phyloP scores from a whole-genome alignment of 805 yeast species.

The Cyberlindnera euphorbiae region DNA sequence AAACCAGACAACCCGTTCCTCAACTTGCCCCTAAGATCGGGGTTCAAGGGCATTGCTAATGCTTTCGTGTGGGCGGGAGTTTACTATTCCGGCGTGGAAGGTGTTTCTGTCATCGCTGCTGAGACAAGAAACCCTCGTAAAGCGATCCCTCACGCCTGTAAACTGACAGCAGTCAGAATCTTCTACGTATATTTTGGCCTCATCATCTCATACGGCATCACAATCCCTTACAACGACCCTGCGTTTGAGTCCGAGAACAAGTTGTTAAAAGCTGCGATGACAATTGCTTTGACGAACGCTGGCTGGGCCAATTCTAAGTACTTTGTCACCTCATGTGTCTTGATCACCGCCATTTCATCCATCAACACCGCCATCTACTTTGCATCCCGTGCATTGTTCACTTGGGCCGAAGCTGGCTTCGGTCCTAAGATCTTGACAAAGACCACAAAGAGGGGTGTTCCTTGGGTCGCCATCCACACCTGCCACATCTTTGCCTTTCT shows the following conservation, averaged over 20 bases:
- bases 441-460: conserved; percentile 56
- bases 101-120: conserved; percentile 72
- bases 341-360: conserved; percentile 62
- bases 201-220: conserved; percentile 60
- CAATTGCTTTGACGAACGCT: conserved; percentile 62
- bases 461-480: conserved; percentile 52
- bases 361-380: conserved; percentile 65
- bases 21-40: conserved; percentile 34
- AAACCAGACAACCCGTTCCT: conserved; percentile 32
- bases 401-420: conserved; percentile 54
- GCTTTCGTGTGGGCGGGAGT: conserved; percentile 68
- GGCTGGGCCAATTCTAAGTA: conserved; percentile 64
- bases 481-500: conserved; percentile 59
- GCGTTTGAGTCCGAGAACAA: conserved; percentile 31
- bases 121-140: conserved; percentile 67
- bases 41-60: conserved; percentile 51
- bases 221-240: conserved; percentile 64
- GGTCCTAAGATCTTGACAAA: conserved; percentile 53
- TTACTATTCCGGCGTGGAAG: conserved; percentile 74
- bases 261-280: conserved; percentile 60
- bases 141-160: conserved; percentile 65
- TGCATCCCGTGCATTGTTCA: conserved; percentile 63
- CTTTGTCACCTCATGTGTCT: conserved; percentile 63
- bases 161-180: conserved; percentile 61
- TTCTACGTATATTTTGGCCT: conserved; percentile 58